Evolutionary conservation across 225 moss, liverwort and hornwort species (phyloP).

Genomic region (Sphagnum contortum): DNA sequence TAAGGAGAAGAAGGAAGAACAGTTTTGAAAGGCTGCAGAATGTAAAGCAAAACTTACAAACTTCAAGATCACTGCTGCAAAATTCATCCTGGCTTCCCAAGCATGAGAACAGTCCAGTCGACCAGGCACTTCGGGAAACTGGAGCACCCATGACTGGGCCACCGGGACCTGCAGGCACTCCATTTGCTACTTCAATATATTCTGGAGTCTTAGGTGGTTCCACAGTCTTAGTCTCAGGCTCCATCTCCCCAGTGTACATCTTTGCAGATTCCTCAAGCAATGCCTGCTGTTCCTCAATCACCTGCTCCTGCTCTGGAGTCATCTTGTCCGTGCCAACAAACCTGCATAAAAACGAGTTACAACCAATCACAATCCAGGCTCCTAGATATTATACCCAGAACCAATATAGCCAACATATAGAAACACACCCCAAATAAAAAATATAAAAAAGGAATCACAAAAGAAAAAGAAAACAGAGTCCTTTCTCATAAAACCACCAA

Average conservation of each 20-base stretch:
- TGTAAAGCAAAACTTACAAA: conserved; percentile 46
- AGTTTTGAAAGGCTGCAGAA: no score
- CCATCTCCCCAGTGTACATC: conserved; percentile 70
- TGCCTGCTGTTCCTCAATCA: conserved; percentile 50
- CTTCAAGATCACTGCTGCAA: conserved; percentile 81
- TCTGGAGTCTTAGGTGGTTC: conserved; percentile 17
- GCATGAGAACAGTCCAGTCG: conserved; percentile 58
- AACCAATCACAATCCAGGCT: no score
- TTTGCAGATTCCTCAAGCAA: conserved; percentile 31
- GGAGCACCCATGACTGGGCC: conserved; percentile 38
- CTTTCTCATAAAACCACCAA: no score
- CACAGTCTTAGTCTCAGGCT: conserved; percentile 57
- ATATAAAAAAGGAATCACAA: no score
- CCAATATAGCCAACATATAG: no score
- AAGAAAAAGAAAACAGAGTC: no score
- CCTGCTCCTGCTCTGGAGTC: conserved; percentile 32
- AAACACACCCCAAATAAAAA: no score
- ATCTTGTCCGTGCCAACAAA: neutral
- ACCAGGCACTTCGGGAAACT: conserved; percentile 54
- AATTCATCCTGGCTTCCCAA: conserved; percentile 66
- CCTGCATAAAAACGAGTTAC: no score
- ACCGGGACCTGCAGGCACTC: conserved; percentile 34
- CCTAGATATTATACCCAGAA: no score
- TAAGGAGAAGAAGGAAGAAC: no score
- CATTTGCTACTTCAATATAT: conserved; percentile 21